Evolutionary conservation across 768 basidiomycete genomes (phyloP).

Genomic region (Lyophyllum shimeji): DNA sequence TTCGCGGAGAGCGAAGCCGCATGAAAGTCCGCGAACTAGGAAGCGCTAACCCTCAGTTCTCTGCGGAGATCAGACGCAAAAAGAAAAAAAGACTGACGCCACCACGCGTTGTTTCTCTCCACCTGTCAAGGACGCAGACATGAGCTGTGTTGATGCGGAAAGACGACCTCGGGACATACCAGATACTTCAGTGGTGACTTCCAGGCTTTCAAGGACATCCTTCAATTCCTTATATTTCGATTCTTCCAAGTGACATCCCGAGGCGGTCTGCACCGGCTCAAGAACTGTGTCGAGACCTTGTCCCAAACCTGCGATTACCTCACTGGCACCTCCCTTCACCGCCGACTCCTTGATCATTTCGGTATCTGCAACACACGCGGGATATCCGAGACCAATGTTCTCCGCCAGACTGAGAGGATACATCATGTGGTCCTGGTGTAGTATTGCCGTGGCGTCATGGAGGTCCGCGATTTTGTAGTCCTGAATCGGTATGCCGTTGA

Average conservation of each 20-base stretch:
- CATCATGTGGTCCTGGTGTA: conserved; percentile 47
- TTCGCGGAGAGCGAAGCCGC: conserved; percentile 23
- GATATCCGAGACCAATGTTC: conserved; percentile 35
- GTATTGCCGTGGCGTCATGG: conserved; percentile 42
- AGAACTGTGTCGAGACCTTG: conserved; percentile 18
- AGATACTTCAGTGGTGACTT: conserved; percentile 12
- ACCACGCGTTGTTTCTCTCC: conserved; percentile 26
- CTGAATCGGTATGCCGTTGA: conserved; percentile 42
- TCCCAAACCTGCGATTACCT: conserved; percentile 9
- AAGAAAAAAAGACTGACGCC: conserved; percentile 24
- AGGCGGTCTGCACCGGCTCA: conserved; percentile 8
- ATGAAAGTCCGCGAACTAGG: conserved; percentile 31
- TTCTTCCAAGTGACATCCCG: conserved; percentile 4
- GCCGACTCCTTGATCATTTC: conserved; percentile 28
- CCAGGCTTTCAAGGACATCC: conserved; percentile 12
- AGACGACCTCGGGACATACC: neutral
- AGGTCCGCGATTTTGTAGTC: conserved; percentile 39
- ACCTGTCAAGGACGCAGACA: conserved; percentile 5
- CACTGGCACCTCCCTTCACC: conserved; percentile 24
- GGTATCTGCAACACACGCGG: conserved; percentile 12
- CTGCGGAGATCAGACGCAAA: neutral
- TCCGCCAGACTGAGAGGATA: conserved; percentile 47
- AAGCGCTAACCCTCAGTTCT: neutral
- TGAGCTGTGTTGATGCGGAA: neutral
- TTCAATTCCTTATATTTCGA: conserved; percentile 14